Conservation (phyloP, 2,329 filamentous ascomycete genomes). For the Botryotinia globosa region DNA sequence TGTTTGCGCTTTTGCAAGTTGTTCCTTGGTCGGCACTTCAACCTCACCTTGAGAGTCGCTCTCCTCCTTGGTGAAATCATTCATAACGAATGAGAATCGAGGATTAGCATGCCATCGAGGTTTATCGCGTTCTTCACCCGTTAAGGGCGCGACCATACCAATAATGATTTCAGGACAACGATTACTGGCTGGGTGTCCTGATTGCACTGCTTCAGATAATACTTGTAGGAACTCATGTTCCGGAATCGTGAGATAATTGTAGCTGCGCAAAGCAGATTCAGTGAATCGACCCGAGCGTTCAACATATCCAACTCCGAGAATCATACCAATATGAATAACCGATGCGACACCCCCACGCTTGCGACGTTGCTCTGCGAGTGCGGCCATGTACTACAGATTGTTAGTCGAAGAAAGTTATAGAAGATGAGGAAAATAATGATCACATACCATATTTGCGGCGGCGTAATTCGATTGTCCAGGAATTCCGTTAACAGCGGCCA, state of each 20-base stretch:
- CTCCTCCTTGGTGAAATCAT: neutral
- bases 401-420: neutral
- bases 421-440: neutral
- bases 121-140: conserved; percentile 2
- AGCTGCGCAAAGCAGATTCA: neutral
- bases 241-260: conserved; percentile 22
- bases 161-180: conserved; percentile 16
- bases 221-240: conserved; percentile 44
- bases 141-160: conserved; percentile 6
- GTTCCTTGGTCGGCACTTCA: conserved; percentile 9
- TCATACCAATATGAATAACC: conserved; percentile 52
- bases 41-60: neutral
- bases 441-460: conserved; percentile 41
- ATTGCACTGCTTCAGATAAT: conserved; percentile 44
- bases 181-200: conserved; percentile 28
- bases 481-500: conserved; percentile 39
- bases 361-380: conserved; percentile 43
- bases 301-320: conserved; percentile 45
- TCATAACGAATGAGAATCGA: conserved; percentile 1
- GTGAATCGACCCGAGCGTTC: conserved; percentile 1
- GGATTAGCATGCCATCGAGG: conserved; percentile 12
- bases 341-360: conserved; percentile 45
- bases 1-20: conserved; percentile 13
- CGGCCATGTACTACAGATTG: conserved; percentile 41
- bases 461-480: conserved; percentile 40